Conservation (phyloP, 306 rosid genomes). For the Castanea crenata region DNA sequence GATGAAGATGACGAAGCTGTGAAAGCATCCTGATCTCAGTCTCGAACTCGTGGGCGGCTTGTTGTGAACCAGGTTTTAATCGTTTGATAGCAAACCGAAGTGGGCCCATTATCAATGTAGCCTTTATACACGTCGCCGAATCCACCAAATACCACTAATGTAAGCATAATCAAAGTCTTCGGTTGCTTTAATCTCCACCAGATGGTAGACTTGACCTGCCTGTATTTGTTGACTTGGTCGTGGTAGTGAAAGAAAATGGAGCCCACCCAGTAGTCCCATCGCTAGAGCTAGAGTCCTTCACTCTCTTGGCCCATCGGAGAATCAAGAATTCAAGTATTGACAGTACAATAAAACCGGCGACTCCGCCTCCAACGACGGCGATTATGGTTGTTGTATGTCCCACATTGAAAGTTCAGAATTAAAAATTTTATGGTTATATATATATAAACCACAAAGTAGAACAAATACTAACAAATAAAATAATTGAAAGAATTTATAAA, state of each 20-base stretch:
- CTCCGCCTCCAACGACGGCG: fast-evolving
- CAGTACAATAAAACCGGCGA: no score
- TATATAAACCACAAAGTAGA: no score
- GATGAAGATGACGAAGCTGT: slow-evolving; percentile 26
- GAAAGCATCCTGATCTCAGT: slow-evolving; percentile 24
- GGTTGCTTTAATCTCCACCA: slow-evolving; percentile 25
- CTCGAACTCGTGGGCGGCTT: slow-evolving; percentile 11
- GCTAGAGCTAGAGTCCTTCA: background rate
- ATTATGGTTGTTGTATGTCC: fast-evolving
- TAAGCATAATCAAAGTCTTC: slow-evolving; percentile 15
- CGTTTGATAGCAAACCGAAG: slow-evolving; percentile 27
- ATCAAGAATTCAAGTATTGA: fast-evolving
- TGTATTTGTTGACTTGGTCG: background rate
- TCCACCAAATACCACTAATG: slow-evolving; percentile 35
- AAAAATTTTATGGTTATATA: no score
- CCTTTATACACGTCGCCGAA: slow-evolving; percentile 47
- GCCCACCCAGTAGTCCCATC: background rate
- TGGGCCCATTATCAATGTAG: slow-evolving; percentile 9
- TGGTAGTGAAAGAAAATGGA: background rate
- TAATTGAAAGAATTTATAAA: no score
- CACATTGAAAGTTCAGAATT: no score
- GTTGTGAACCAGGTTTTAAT: slow-evolving; percentile 33
- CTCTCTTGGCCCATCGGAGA: background rate
- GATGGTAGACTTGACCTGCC: background rate
- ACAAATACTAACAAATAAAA: no score